Evolutionary conservation across 768 basidiomycete species (phyloP), one percentile per base, ranked within the genome.

Genomic region (Neoboletus magnificus): DNA sequence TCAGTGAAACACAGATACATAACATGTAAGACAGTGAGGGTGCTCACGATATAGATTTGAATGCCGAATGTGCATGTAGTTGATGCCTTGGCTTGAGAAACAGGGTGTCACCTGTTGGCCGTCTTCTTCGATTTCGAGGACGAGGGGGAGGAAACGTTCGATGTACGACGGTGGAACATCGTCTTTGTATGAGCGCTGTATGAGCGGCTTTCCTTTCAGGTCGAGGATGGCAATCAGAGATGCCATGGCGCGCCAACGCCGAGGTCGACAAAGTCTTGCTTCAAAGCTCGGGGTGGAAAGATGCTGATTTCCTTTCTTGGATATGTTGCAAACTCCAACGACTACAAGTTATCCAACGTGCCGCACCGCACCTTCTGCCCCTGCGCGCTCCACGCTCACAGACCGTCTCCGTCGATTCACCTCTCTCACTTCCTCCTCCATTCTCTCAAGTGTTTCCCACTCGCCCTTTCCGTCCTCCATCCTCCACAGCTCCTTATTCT

Each of bases 31-130:
- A 39, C 5, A 22, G 16, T 22, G 22, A 54, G 33, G 80, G 2
- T 5, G 15, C 92, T 64, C 67, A 97, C 96, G 79, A 70, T 99
- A 99, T 7, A 99, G 79, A 75, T 99, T 99, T 44, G 93, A 96
- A 71, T 98, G 96, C 29, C 96, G 82, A 68, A 99, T 98, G 71
- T 99, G 94, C 87, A 98, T 90, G 75, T 95, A 99, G 73, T 98
- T 98, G 76, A 98, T 78, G 15, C 96, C 96, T 65, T 94, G 90
- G 60, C 83, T 87, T 4, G 95, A 91, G 78, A 99, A 92, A 74
- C 96, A 98, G 1, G 97, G 97, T 7, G 93, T 94, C 27, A 98
- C 89, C 65, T 93, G 93, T 62, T 93, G 88, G 35, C 92, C 93
- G 55, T 99, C 97, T 76, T 99, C 96, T 73, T 99, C 96, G 68